Evolutionary conservation across 805 yeast species (phyloP).

Genomic region (Metschnikowia hibisci): DNA sequence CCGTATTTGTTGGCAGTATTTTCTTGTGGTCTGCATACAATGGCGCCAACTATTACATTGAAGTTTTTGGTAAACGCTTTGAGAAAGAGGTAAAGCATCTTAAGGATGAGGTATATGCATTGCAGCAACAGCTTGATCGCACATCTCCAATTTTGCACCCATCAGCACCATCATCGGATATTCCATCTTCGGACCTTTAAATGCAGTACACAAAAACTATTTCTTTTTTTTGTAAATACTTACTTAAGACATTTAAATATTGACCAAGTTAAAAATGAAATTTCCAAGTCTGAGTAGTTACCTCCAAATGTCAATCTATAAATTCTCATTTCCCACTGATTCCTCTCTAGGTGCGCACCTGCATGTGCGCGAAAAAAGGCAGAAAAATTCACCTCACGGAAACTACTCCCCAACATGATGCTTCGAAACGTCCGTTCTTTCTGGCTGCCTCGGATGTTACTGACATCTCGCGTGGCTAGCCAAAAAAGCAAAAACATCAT

Average conservation of each 20-base stretch:
- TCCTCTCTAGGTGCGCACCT: constrained; percentile 1
- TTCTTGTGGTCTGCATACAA: constrained; percentile 80
- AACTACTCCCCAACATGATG: constrained; percentile 7
- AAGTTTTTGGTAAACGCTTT: constrained; percentile 83
- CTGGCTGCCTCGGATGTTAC: constrained; percentile 4
- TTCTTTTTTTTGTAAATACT: no score
- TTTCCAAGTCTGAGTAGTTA: no score
- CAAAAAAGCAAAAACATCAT: constrained; percentile 4
- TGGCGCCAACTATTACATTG: constrained; percentile 94
- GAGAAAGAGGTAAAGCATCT: constrained; percentile 78
- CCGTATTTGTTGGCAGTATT: constrained; percentile 64
- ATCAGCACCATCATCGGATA: background rate
- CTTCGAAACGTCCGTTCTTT: constrained; percentile 9
- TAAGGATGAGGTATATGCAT: constrained; percentile 63
- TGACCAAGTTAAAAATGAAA: no score
- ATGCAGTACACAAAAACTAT: background rate
- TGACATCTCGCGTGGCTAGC: background rate
- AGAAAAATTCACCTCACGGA: constrained; percentile 5
- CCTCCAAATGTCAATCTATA: no score
- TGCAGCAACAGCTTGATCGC: constrained; percentile 38
- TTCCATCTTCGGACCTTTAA: background rate
- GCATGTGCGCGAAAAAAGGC: constrained; percentile 3
- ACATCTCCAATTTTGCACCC: background rate
- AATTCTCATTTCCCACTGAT: no score
- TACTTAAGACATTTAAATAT: no score